phyloP scores from a whole-genome alignment of 768 basidiomycete genomes.

The Suillus spraguei region DNA sequence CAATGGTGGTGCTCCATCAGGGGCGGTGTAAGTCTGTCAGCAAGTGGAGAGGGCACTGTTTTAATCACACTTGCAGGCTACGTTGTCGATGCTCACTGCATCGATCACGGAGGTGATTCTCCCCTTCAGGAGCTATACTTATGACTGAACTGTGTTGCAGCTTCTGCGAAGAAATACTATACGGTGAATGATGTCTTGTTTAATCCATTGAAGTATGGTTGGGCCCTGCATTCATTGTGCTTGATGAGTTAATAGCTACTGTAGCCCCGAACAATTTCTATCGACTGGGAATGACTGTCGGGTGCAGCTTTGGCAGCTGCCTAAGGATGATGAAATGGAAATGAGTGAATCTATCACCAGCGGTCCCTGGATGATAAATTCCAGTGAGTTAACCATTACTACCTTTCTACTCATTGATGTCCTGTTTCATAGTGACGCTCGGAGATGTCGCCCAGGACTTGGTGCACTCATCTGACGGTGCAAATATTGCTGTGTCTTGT shows the following conservation, averaged over 20 bases:
- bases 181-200: slow-evolving; percentile 58
- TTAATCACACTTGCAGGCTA: neutral
- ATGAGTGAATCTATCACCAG: slow-evolving; percentile 1
- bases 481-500: slow-evolving; percentile 40
- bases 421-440: slow-evolving; percentile 23
- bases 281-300: slow-evolving; percentile 51
- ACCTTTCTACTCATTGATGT: slow-evolving; percentile 10
- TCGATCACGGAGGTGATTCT: neutral
- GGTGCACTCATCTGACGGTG: slow-evolving; percentile 44
- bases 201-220: slow-evolving; percentile 47
- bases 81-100: slow-evolving; percentile 6
- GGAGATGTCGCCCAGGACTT: slow-evolving; percentile 43
- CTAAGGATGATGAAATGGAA: slow-evolving; percentile 23
- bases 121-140: neutral
- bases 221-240: slow-evolving; percentile 13
- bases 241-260: slow-evolving; percentile 11
- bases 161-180: slow-evolving; percentile 45
- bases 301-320: slow-evolving; percentile 45
- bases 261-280: slow-evolving; percentile 42
- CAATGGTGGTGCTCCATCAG: slow-evolving; percentile 44
- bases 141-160: slow-evolving; percentile 11
- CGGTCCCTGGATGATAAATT: slow-evolving; percentile 15
- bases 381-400: slow-evolving; percentile 19
- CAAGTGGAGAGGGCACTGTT: neutral
- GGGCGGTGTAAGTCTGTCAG: slow-evolving; percentile 26